These are phyloP conservation scores for Terfezia boudieri DNA, from an alignment of 495 filamentous ascomycete species.

Conservation along the genomic window DNA sequence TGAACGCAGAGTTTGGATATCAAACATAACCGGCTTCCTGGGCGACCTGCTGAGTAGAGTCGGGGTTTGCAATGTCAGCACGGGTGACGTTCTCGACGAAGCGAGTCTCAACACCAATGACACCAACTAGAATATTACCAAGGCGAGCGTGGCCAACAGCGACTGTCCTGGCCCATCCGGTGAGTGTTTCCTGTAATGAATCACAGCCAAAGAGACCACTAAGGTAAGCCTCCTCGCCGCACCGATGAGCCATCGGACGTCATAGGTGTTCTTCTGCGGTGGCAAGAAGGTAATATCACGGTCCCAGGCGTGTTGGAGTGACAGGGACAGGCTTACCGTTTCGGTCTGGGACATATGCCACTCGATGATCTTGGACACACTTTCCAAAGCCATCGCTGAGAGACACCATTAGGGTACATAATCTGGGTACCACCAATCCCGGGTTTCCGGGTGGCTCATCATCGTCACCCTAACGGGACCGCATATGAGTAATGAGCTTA, in stretches of 20 bases:
- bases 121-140: conserved; percentile 95
- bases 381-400: conserved; percentile 87
- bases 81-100: conserved; percentile 92
- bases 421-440: conserved; percentile 99
- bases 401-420: conserved; percentile 99
- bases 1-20: conserved; percentile 99
- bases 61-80: conserved; percentile 94
- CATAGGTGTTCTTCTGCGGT: conserved; percentile 70
- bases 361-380: conserved; percentile 91
- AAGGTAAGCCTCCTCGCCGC: conserved; percentile 77
- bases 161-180: conserved; percentile 89
- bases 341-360: conserved; percentile 92
- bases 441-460: too few relatives aligned
- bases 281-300: conserved; percentile 73
- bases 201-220: conserved; percentile 84
- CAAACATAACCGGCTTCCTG: conserved; percentile 95
- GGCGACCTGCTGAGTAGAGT: conserved; percentile 82
- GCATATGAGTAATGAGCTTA: too few relatives aligned
- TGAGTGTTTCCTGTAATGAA: conserved; percentile 91
- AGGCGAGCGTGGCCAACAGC: conserved; percentile 92
- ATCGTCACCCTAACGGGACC: too few relatives aligned
- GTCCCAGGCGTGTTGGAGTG: conserved; percentile 72
- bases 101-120: conserved; percentile 90
- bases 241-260: conserved; percentile 76
- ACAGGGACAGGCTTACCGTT: conserved; percentile 76